Base-by-base conservation (phyloP, 352 stramenopile genomes). In the Pythium aphanidermatum region DNA sequence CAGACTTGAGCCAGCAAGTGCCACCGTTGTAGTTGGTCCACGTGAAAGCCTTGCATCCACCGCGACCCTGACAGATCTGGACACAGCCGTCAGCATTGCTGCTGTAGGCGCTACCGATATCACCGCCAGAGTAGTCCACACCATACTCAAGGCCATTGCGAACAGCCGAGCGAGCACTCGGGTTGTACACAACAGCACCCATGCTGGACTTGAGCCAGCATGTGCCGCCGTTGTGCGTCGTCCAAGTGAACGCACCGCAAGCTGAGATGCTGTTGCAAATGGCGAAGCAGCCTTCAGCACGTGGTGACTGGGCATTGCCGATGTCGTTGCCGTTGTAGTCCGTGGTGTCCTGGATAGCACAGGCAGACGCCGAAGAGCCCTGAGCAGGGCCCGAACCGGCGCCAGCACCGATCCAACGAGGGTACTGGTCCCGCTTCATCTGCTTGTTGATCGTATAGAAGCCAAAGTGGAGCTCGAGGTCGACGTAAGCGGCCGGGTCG, bases 381-480 rank as follows among this genome's bases (percentile, higher is more conserved):
- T n/a, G n/a, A n/a, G n/a, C n/a, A n/a, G n/a, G n/a, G n/a, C n/a
- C n/a, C n/a, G n/a, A n/a, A n/a, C n/a, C n/a, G n/a, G n/a, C n/a
- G n/a, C n/a, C n/a, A n/a, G n/a, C n/a, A n/a, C n/a, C n/a, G n/a
- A n/a, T n/a, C n/a, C n/a, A n/a, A 21, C 24, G 45, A 6, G 58
- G 60, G 46, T 59, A 68, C 16, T 29, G 40, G 31, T 33, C 31
- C 5, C 24, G 28, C 55, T 68, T 68, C n/a, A 44, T 23, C n/a
- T 32, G 16, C 11, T 45, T 51, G 25, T 52, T 19, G 27, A 42
- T 43, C n/a, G 44, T 61, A 23, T 55, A 68, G 31, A 67, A 66
- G 8, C 65, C 61, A 46, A 68, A 69, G 46, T 65, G 43, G 3
- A 24, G 49, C 51, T 74, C 64, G 4, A 51, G 34, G 5, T 70